These are phyloP conservation scores for Globisporangium orthogonon DNA, from an alignment of 352 stramenopile genomes.

Conservation along the genomic window DNA sequence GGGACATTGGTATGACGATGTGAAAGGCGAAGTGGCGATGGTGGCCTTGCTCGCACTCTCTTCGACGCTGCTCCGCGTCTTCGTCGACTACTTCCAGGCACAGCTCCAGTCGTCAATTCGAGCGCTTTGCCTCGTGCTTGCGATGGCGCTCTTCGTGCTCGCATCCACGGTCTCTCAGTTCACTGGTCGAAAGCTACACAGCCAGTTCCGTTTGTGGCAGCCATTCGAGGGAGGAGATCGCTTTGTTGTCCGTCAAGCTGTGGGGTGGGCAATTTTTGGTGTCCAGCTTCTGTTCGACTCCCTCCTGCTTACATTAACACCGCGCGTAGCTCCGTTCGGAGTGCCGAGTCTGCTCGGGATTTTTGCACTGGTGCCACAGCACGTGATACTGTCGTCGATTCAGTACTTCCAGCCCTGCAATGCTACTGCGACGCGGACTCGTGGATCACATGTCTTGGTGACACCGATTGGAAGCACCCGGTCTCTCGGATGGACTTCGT, in stretches of 20 bases:
- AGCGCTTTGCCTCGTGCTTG: slow-evolving; percentile 19
- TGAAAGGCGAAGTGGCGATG: slow-evolving; percentile 31
- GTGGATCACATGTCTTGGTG: neutral
- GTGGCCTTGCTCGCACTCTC: slow-evolving; percentile 30
- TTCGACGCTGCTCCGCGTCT: slow-evolving; percentile 26
- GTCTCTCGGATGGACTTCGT: slow-evolving; percentile 11
- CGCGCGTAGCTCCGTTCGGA: slow-evolving; percentile 18
- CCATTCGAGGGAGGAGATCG: slow-evolving; percentile 40
- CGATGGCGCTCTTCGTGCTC: slow-evolving; percentile 20
- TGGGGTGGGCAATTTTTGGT: slow-evolving; percentile 46
- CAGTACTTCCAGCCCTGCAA: slow-evolving; percentile 17
- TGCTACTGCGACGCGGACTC: no score
- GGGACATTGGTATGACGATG: slow-evolving; percentile 1
- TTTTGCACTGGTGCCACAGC: slow-evolving; percentile 27
- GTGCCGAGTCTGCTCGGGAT: slow-evolving; percentile 26
- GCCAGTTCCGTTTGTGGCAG: slow-evolving; percentile 30
- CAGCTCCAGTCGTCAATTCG: slow-evolving; percentile 11
- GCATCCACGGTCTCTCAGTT: slow-evolving; percentile 25
- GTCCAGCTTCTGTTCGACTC: slow-evolving; percentile 48
- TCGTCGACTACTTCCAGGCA: slow-evolving; percentile 32
- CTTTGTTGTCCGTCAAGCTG: slow-evolving; percentile 41
- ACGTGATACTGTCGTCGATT: slow-evolving; percentile 34
- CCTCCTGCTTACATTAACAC: slow-evolving; percentile 25
- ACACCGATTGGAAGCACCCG: neutral
- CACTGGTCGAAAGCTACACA: slow-evolving; percentile 21